Evolutionary conservation across 371 early-diverging fungal species (phyloP).

Genomic region (Mortierella sp.): DNA sequence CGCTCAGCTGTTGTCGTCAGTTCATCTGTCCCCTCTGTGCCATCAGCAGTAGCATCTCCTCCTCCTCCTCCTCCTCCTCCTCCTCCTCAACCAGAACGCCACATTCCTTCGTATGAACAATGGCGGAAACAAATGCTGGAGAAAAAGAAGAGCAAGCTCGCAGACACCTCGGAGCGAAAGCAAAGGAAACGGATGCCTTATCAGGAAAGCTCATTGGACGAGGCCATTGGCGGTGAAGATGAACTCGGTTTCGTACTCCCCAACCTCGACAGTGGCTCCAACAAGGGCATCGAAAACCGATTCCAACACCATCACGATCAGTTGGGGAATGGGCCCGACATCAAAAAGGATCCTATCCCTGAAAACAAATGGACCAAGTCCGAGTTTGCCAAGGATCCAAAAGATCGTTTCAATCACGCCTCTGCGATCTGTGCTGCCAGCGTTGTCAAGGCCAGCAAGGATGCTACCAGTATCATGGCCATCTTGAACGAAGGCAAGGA

Average conservation of each 20-base stretch:
- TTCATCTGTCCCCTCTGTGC: not conserved
- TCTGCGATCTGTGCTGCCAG: constrained; percentile 95
- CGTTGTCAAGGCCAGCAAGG: constrained; percentile 84
- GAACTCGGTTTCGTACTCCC: constrained; percentile 48
- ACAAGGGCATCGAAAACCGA: constrained; percentile 21
- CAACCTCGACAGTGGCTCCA: constrained; percentile 27
- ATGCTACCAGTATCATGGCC: constrained; percentile 81
- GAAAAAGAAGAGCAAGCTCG: constrained; percentile 31
- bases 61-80: constrained; percentile 19
- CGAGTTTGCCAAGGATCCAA: constrained; percentile 61
- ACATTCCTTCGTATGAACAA: constrained; percentile 50
- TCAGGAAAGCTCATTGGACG: constrained; percentile 46
- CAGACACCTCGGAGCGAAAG: constrained; percentile 35
- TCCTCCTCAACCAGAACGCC: constrained; percentile 28
- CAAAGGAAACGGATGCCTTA: constrained; percentile 46
- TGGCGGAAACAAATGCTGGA: constrained; percentile 52
- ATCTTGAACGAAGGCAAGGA: constrained; percentile 93
- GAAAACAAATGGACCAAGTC: constrained; percentile 47
- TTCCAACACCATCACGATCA: constrained; percentile 29
- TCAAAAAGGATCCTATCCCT: constrained; percentile 5
- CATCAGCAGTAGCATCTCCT: not conserved
- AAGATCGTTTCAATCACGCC: constrained; percentile 93
- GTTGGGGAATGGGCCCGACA: constrained; percentile 42
- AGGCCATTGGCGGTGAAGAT: constrained; percentile 46
- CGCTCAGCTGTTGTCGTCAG: not conserved